Evolutionary conservation across 805 yeast genomes (phyloP).

Genomic region (Hanseniaspora singularis): DNA sequence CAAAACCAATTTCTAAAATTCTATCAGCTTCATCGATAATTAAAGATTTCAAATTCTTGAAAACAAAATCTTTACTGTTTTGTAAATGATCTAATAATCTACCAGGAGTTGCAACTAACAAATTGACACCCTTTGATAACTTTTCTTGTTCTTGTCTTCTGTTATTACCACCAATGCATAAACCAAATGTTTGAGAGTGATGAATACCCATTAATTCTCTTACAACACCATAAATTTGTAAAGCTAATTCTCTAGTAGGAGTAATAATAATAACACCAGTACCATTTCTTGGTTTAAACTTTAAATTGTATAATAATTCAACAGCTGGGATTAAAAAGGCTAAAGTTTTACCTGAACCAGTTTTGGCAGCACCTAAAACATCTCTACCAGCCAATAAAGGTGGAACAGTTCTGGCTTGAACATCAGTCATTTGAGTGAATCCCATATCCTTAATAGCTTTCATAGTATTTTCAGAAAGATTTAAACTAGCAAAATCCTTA

Average conservation of each 20-base stretch:
- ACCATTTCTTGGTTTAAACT: conserved; percentile 95
- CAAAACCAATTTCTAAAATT: conserved; percentile 94
- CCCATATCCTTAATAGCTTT: conserved; percentile 82
- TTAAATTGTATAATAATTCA: conserved; percentile 76
- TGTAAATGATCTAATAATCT: conserved; percentile 92
- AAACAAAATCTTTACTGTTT: conserved; percentile 85
- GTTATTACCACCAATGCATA: conserved; percentile 97
- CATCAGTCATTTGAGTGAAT: conserved; percentile 81
- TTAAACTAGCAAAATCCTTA: conserved; percentile 37
- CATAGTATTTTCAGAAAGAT: conserved; percentile 69
- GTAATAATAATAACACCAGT: conserved; percentile 93
- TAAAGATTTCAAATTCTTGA: conserved; percentile 85
- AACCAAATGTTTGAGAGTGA: conserved; percentile 89
- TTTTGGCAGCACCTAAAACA: conserved; percentile 98
- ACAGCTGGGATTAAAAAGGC: conserved; percentile 94
- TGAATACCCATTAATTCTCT: conserved; percentile 75
- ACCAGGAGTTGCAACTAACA: conserved; percentile 95
- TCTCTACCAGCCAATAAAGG: conserved; percentile 94
- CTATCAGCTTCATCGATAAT: conserved; percentile 98
- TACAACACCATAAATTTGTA: conserved; percentile 96
- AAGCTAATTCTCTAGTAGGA: conserved; percentile 94
- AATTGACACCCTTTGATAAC: conserved; percentile 81
- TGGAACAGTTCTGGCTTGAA: conserved; percentile 91
- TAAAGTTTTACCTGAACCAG: conserved; percentile 96
- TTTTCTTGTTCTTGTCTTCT: conserved; percentile 96